Base-by-base conservation (phyloP, 1,284 basidiomycete genomes). In the Limonomyces culmigenus region DNA sequence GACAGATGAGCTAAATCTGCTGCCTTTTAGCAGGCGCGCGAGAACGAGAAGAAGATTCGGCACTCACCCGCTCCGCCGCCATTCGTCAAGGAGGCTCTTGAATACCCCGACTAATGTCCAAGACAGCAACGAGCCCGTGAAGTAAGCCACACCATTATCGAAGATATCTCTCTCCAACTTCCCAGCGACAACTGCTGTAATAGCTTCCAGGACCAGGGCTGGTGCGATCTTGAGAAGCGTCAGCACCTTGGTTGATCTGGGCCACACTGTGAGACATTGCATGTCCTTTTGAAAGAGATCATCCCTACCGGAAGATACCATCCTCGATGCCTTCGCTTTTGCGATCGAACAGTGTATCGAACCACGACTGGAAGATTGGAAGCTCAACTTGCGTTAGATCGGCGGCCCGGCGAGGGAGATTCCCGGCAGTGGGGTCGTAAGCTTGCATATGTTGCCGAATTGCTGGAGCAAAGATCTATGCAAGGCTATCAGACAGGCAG, bases 261-360 rank as follows among this genome's bases (percentile, higher is more conserved):
- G 16, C 29, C 34, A n/a, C n/a, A n/a, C n/a, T n/a, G 23, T 35
- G 19, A 21, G 32, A 39, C 11, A 40, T 34, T 32, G 19, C 13
- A 20, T 10, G 14, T 15, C 10, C 25, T 15, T 19, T 23, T n/a
- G 6, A 29, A 4, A 11, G 4, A 15, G 17, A 34, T 8, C 13
- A 42, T 20, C 23, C 12, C 6, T 21, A 78, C 78, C 83, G 62
- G 14, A 86, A 58, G 38, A 85, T 77, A 6, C 67, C 70, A 47
- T 86, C 81, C 42, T 83, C 81, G 19, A 86, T 85, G 2, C 81
- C 81, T 50, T 85, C 81, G 42, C 72, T 83, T 38, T 59, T 68
- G 34, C 59, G 70, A 47, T 81, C 77, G 49, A 86, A 86, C 14
- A 85, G 56, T 0, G 77, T 73, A 46, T 80, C 83, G 41, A 65